Conservation (phyloP, 805 yeast genomes). For the Clavispora santaluciae region DNA sequence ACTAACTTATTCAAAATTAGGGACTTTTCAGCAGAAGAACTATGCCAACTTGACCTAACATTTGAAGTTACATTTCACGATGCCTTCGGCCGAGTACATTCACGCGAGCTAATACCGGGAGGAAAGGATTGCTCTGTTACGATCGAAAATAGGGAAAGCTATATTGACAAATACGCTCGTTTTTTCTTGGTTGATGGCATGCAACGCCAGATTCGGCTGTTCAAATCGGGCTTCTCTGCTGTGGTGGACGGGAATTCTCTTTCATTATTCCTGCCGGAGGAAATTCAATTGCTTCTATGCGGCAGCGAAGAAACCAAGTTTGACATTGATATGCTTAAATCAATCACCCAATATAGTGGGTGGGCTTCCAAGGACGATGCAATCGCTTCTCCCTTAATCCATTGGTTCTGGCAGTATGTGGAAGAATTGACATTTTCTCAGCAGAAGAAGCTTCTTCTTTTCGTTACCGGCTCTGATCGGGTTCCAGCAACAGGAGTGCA, state of each 20-base stretch:
- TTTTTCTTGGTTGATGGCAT: conserved; percentile 58
- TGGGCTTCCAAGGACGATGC: conserved; percentile 44
- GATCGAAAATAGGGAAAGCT: conserved; percentile 50
- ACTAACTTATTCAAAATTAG: conserved; percentile 28
- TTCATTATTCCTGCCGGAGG: conserved; percentile 75
- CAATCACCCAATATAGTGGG: conserved; percentile 71
- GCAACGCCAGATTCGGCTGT: conserved; percentile 47
- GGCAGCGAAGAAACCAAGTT: conserved; percentile 66
- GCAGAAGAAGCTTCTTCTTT: conserved; percentile 63
- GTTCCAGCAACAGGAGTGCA: conserved; percentile 91
- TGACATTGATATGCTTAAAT: conserved; percentile 61
- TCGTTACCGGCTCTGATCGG: conserved; percentile 87
- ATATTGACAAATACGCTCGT: conserved; percentile 57
- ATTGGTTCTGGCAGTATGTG: conserved; percentile 88
- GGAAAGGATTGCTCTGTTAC: conserved; percentile 60
- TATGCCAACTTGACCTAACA: conserved; percentile 42
- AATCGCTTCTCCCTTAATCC: conserved; percentile 37
- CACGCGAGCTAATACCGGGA: conserved; percentile 48
- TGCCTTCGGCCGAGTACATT: conserved; percentile 38
- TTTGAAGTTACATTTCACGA: conserved; percentile 63
- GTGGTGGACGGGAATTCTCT: conserved; percentile 81
- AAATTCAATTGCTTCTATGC: conserved; percentile 70
- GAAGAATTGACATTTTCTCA: conserved; percentile 36
- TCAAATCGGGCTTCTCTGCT: conserved; percentile 64
- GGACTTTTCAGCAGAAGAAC: conserved; percentile 21